Conservation (phyloP, 371 early-diverging fungal species). For the Lichtheimia ornata region DNA sequence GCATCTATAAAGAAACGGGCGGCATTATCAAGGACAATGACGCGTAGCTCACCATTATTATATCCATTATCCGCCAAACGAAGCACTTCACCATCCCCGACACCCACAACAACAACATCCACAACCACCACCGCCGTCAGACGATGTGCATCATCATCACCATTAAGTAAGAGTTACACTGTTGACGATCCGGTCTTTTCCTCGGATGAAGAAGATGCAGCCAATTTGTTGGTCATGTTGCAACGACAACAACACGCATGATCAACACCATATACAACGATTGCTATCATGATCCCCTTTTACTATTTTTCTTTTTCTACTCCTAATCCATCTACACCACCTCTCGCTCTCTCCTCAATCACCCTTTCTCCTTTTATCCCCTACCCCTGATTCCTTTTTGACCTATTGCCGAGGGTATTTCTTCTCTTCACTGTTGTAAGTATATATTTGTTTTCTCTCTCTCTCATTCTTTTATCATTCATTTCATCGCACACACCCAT, state of each 20-base stretch:
- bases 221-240: conserved; percentile 48
- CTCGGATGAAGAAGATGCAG: conserved; percentile 42
- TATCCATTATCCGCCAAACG: conserved; percentile 38
- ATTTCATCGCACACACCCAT: too few relatives aligned
- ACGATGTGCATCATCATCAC: conserved; percentile 7
- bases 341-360: too few relatives aligned
- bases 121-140: not conserved
- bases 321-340: not conserved
- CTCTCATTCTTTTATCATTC: too few relatives aligned
- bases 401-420: too few relatives aligned
- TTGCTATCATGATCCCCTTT: conserved; percentile 2
- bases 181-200: conserved; percentile 6
- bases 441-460: too few relatives aligned
- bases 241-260: conserved; percentile 19
- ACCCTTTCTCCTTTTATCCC: too few relatives aligned
- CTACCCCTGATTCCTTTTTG: too few relatives aligned
- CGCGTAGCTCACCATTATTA: conserved; percentile 7
- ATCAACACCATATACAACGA: not conserved
- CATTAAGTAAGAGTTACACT: not conserved
- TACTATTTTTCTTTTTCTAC: not conserved
- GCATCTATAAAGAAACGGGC: too few relatives aligned
- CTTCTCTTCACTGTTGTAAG: too few relatives aligned
- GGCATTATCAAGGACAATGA: not conserved
- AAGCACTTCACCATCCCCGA: conserved; percentile 31
- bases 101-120: not conserved